These are phyloP conservation scores for Ephemerocybe angulata DNA, from an alignment of 768 basidiomycete species.

Conservation along the genomic window DNA sequence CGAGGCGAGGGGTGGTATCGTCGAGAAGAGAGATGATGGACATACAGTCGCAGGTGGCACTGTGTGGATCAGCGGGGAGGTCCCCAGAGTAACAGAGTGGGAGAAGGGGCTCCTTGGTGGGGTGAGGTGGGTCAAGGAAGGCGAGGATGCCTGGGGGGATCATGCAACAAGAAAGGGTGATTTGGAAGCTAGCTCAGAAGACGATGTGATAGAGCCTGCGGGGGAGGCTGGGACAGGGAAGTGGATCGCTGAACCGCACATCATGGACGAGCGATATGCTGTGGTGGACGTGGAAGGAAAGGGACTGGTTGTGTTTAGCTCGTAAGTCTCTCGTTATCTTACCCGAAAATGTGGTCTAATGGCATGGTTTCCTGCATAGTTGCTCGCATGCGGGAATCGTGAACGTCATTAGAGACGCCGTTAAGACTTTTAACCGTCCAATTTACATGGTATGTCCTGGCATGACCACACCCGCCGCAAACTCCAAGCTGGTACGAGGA, in stretches of 20 bases:
- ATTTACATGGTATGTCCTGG: slow-evolving; percentile 61
- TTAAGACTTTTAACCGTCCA: slow-evolving; percentile 58
- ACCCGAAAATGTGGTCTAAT: background rate
- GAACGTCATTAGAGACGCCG: slow-evolving; percentile 74
- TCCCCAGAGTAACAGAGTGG: slow-evolving; percentile 64
- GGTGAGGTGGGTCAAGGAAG: slow-evolving; percentile 51
- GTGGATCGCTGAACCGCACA: slow-evolving; percentile 62
- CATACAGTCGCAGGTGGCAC: slow-evolving; percentile 62
- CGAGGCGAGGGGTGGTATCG: slow-evolving; percentile 44
- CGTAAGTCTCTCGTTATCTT: slow-evolving; percentile 45
- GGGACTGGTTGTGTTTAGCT: slow-evolving; percentile 79
- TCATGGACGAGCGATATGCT: slow-evolving; percentile 82
- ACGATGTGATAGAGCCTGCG: background rate
- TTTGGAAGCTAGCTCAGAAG: no score
- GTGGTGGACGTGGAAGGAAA: slow-evolving; percentile 77
- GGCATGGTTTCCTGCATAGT: slow-evolving; percentile 18
- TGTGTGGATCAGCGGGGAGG: slow-evolving; percentile 78
- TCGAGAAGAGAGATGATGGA: slow-evolving; percentile 55
- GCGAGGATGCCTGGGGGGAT: slow-evolving; percentile 10
- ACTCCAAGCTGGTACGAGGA: no score
- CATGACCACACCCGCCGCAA: no score
- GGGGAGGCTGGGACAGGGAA: slow-evolving; percentile 21
- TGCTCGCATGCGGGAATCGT: slow-evolving; percentile 78
- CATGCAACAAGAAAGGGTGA: background rate
- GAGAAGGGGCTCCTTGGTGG: slow-evolving; percentile 69